These are phyloP conservation scores for Wickerhamiella lipophila DNA, from an alignment of 805 yeast genomes.

Conservation along the genomic window DNA sequence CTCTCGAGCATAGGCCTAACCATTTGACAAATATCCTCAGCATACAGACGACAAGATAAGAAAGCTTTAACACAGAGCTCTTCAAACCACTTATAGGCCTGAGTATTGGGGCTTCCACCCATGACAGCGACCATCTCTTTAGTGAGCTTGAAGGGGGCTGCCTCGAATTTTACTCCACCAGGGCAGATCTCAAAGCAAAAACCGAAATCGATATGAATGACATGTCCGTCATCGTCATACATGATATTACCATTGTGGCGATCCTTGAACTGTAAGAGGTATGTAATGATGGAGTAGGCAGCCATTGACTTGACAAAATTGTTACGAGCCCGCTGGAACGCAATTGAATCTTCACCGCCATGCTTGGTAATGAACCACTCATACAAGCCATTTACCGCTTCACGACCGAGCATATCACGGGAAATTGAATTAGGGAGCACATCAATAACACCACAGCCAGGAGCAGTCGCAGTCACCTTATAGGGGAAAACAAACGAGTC, in stretches of 20 bases:
- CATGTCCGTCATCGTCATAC: constrained; percentile 91
- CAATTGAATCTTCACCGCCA: constrained; percentile 86
- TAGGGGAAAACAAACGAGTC: constrained; percentile 88
- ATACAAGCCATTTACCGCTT: constrained; percentile 92
- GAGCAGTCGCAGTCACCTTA: constrained; percentile 95
- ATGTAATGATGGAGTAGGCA: constrained; percentile 82
- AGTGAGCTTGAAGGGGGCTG: constrained; percentile 94
- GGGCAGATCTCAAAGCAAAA: constrained; percentile 98
- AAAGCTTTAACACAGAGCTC: constrained; percentile 89
- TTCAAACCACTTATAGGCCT: constrained; percentile 86
- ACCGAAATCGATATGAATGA: constrained; percentile 94
- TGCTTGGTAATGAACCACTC: constrained; percentile 85
- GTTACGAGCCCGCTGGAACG: constrained; percentile 81
- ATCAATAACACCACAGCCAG: constrained; percentile 98
- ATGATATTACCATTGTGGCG: constrained; percentile 74
- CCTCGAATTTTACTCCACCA: constrained; percentile 96
- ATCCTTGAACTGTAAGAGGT: constrained; percentile 83
- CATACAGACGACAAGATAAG: constrained; percentile 75
- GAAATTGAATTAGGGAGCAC: constrained; percentile 91
- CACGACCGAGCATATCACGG: constrained; percentile 97
- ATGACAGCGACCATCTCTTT: constrained; percentile 91
- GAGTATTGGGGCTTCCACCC: constrained; percentile 82
- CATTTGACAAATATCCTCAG: constrained; percentile 71
- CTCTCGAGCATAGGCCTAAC: constrained; percentile 88
- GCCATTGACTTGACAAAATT: constrained; percentile 90